Base-by-base conservation (phyloP, 2,329 filamentous ascomycete genomes). In the Aspergillus pseudoglaucus region DNA sequence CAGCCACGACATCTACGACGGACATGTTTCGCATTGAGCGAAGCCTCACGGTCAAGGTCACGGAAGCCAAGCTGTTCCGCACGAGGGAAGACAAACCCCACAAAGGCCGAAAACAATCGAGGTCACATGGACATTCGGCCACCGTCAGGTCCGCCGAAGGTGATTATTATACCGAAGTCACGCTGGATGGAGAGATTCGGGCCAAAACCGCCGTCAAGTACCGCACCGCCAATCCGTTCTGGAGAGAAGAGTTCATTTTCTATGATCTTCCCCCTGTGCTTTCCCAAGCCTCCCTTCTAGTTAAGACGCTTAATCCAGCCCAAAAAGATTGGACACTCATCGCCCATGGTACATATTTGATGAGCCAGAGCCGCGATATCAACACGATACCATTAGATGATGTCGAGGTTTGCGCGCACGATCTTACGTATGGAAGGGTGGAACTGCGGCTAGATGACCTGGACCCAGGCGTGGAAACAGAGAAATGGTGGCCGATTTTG, bases 401-500 rank as follows among this genome's bases (percentile, higher is more conserved):
- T 42, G 64, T 76, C 27, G 72, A 76, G 49, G 63, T 76, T 17
- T 69, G 72, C 33, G 70, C 73, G 9, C 68, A 74, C 45, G 74
- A 76, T 54, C 62, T 71, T 27, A 66, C 68, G 5, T 72, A 67
- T 49, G 74, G 74, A 33, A 79, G 78, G 52, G 85, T 95, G n/a
- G 88, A 95, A 56, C 81, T 96, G 25, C 80, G 84, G 17, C 73
- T 96, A 6, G 85, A 90, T 49, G 85, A 90, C 53, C 68, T 95
- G 14, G 87, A 91, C 33, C 77, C 81, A 0, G 85, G 84, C 14
- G 85, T 85, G 60, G 87, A 91, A 48, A 78, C 84, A 30, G 91
- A 97, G 66, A 85, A 90, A 60, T 96, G 91, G 91, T 86, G 89
- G 74, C 85, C 84, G 14, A 81, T 95, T 18, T 70, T 84, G 43